Evolutionary conservation across 2,329 filamentous ascomycete genomes (phyloP), one percentile per base, ranked within the genome.

Genomic region (Venturia pyrina): DNA sequence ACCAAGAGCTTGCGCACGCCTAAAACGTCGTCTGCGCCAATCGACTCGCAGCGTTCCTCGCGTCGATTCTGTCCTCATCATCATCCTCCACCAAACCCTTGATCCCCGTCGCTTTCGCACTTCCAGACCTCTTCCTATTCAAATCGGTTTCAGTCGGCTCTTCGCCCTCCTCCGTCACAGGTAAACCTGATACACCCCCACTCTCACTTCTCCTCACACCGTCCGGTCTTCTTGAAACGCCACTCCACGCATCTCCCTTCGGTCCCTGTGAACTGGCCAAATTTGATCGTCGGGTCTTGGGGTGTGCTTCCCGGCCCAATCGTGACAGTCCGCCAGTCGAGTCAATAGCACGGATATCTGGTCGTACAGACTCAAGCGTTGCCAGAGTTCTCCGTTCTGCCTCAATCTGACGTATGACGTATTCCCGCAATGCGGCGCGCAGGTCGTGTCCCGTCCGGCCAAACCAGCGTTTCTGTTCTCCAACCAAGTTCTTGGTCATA

Each of bases 161-260:
- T 44, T 81, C 84, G 67, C 85, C 86, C 17, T 87, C 88, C 71
- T 90, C 88, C 17, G 82, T 80, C 11, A 87, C 79, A 37, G 83
- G 82, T n/a, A 84, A 73, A 43, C 70, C 73, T 53, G 68, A 80
- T 69, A 87, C 84, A 69, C 90, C 84, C 73, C 86, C 89, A 61
- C 89, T 87, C 66, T 89, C 91, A 69, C 93, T 83, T 73, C 88
- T 93, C 71, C 92, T 89, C 66, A 91, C 78, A n/a, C 87, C 88
- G 71, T 96, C 76, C 91, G 88, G 87, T 65, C 90, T 85, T 68
- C 95, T 85, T 44, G 93, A 91, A 37, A 97, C 92, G 66, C 95
- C 95, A 72, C 91, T 96, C 95, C 95, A 99, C 19, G 95, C 89
- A 76, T 99, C 95, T n/a, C 95, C 95, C 79, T 96, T 96, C 62